A percentile compares a stretch with the other conserved stretches of the same genome.
phyloP scores from a whole-genome alignment of 352 stramenopile genomes.

The Phytophthora agathidicida region DNA sequence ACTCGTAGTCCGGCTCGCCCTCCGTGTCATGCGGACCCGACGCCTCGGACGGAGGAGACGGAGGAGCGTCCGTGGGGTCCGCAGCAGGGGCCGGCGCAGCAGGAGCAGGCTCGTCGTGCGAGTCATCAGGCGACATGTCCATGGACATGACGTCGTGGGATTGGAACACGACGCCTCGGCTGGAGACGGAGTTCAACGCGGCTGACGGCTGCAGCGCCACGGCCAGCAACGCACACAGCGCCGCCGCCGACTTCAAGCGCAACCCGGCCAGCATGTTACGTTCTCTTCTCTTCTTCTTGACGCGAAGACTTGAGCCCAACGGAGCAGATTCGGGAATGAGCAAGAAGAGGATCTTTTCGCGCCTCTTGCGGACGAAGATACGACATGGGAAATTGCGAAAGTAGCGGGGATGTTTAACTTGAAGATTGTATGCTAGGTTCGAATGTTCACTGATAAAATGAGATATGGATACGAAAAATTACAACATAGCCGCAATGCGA shows the following conservation, averaged over 20 bases:
- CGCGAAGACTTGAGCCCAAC: conserved; percentile 8
- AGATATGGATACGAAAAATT: conserved; percentile 17
- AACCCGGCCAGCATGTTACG: conserved; percentile 35
- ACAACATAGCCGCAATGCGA: conserved; percentile 14
- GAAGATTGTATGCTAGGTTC: not conserved
- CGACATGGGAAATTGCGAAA: conserved; percentile 14
- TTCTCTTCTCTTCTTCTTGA: conserved; percentile 3
- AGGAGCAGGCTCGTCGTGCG: conserved; percentile 14
- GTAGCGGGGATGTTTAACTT: not conserved
- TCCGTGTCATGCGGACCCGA: conserved; percentile 25
- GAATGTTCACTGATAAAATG: conserved; percentile 1
- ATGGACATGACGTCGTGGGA: conserved; percentile 4
- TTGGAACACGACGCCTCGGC: not conserved
- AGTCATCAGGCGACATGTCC: conserved; percentile 13
- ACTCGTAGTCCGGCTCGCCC: conserved; percentile 45
- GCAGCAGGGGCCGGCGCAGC: conserved; percentile 4
- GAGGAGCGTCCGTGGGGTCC: conserved; percentile 2
- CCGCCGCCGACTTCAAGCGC: conserved; percentile 22
- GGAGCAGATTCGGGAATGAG: conserved; percentile 33
- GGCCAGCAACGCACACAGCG: conserved; percentile 27
- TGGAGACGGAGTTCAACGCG: conserved; percentile 5
- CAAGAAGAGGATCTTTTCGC: conserved; percentile 12
- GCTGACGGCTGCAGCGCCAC: conserved; percentile 25
- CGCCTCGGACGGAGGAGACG: conserved; percentile 1
- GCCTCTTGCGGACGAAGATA: conserved; percentile 16